phyloP scores from a whole-genome alignment of 176 grass and related monocot species.

The Tillandsia fasciculata region DNA sequence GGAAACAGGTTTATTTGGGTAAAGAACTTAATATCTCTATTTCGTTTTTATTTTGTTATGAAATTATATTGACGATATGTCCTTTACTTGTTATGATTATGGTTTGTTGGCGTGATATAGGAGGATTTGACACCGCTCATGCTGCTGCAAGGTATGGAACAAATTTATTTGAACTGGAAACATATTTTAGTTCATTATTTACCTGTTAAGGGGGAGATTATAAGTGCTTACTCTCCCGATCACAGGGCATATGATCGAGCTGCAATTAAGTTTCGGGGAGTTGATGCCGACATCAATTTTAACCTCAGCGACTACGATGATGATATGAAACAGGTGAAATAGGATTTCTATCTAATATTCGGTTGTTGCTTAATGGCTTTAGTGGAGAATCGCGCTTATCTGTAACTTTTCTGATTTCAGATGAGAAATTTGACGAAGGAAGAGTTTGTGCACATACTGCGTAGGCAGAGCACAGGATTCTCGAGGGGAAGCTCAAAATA shows the following conservation, averaged over 20 bases:
- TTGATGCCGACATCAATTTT: conserved; percentile 97
- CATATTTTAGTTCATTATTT: neutral
- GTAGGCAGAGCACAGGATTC: conserved; percentile 93
- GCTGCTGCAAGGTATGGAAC: conserved; percentile 60
- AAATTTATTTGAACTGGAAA: neutral
- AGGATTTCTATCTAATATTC: neutral
- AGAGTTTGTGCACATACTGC: conserved; percentile 97
- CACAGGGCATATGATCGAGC: conserved; percentile 86
- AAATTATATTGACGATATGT: neutral
- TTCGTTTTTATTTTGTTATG: neutral
- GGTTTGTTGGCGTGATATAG: conserved; percentile 26
- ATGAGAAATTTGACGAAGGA: conserved; percentile 94
- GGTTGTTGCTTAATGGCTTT: neutral
- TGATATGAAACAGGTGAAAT: conserved; percentile 73
- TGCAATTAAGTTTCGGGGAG: conserved; percentile 89
- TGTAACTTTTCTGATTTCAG: conserved; percentile 23
- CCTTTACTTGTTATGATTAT: neutral
- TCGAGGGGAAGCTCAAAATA: conserved; percentile 95
- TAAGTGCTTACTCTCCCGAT: neutral
- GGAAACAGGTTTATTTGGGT: conserved; percentile 98
- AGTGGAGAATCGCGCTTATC: neutral
- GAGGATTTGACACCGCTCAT: conserved; percentile 96
- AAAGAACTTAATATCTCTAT: conserved; percentile 18
- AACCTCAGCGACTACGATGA: conserved; percentile 80
- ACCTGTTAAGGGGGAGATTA: neutral